Conservation (phyloP, 2,329 filamentous ascomycete genomes). For the Thielaviopsis musarum region DNA sequence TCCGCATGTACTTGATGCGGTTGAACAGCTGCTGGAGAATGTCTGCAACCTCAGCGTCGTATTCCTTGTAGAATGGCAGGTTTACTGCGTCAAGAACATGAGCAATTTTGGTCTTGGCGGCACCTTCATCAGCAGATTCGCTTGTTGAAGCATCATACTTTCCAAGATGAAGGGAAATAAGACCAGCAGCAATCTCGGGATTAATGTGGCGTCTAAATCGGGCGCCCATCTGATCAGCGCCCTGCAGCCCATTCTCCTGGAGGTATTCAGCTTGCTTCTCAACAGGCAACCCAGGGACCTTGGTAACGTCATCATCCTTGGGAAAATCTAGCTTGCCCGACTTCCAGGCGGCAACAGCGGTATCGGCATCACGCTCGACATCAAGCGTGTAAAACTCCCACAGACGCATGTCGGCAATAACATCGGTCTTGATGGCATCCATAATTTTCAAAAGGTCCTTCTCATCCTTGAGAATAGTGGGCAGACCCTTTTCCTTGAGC, state of each 20-base stretch:
- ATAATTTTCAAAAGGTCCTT: conserved; percentile 70
- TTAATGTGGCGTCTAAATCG: conserved; percentile 59
- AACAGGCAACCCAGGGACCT: conserved; percentile 12
- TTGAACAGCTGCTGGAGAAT: conserved; percentile 88
- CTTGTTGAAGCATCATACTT: conserved; percentile 32
- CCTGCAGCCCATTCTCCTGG: conserved; percentile 49
- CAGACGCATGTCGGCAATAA: conserved; percentile 59
- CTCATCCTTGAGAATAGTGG: conserved; percentile 50
- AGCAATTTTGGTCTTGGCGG: conserved; percentile 33
- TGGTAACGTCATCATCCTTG: conserved; percentile 21
- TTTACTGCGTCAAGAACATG: conserved; percentile 71
- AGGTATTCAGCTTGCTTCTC: conserved; percentile 43
- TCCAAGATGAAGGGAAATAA: conserved; percentile 14
- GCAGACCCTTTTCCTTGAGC: conserved; percentile 54
- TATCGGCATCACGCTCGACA: conserved; percentile 53
- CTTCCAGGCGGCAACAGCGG: conserved; percentile 56
- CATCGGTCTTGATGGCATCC: conserved; percentile 65
- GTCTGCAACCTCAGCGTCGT: conserved; percentile 64
- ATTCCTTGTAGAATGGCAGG: conserved; percentile 78
- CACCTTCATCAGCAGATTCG: conserved; percentile 28
- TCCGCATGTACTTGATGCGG: conserved; percentile 80
- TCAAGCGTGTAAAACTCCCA: conserved; percentile 92
- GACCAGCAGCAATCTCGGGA: conserved; percentile 45
- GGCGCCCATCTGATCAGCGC: conserved; percentile 60
- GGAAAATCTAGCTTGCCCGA: conserved; percentile 39